Base-by-base conservation (phyloP, 2,329 filamentous ascomycete genomes). In the Ilyonectria sp. region DNA sequence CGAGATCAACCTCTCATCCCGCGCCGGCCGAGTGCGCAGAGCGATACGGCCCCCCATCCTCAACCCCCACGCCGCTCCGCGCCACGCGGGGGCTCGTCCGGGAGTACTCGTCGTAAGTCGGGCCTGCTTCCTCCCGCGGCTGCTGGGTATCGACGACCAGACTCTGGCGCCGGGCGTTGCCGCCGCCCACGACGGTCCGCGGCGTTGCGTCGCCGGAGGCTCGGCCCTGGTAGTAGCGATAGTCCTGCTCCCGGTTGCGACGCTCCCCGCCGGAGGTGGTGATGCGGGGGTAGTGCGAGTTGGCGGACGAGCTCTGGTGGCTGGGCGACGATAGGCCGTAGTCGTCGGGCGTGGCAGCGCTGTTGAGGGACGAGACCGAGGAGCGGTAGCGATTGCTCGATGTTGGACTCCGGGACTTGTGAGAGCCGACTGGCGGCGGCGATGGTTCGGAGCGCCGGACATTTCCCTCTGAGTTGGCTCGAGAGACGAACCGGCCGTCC, bases 181-280 rank as follows among this genome's bases (percentile, higher is more conserved):
- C 65, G 43, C 61, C 56, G 5, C 71, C 67, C 7, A 68, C 68
- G 1, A 69, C 21, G 6, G 54, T 63, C 11, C 74, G 65, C 6
- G 74, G 74, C n/a, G 72, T 69, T 10, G 65, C 35, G 49, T 31
- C 5, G 65, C 46, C 49, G 60, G 71, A 47, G 7, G 65, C 71
- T 5, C 76, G 73, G 7, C 74, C 69, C 52, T 79, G 77, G 23
- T 76, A 74, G 44, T 72, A 72, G 13, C 76, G 69, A 46, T 78
- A 78, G 3, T 77, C 75, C 9, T 78, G 75, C 23, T 75, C 74
- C 15, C 78, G 68, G 23, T 33, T 70, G 15, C 75, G 69, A 37
- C 70, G 65, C 17, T 71, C 63, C 13, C 58, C 55, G 33, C 47
- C 13, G 0, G 21, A 26, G 6, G 37, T 6, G 17, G 37, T 6